Base-by-base conservation (phyloP, 768 basidiomycete genomes). In the Cystofilobasidium ferigula region DNA sequence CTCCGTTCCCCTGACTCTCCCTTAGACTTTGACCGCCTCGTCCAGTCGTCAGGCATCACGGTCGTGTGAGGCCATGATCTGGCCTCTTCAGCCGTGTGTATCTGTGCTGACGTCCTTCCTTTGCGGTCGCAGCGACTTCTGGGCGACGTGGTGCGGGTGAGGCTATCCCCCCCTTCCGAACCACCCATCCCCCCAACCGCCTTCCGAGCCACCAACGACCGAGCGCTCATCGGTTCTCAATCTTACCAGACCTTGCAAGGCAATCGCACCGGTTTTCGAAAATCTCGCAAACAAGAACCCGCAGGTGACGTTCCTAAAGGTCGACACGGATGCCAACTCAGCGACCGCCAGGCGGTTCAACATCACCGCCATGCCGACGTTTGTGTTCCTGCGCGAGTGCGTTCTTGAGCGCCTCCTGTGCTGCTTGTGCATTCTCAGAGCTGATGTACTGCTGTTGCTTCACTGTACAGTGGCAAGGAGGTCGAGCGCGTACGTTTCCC, bases 361-460 rank as follows among this genome's bases (percentile, higher is more conserved):
- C 18, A 58, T 66, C 36, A 34, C 59, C 0, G 64, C 64, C 34
- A 66, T 66, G 64, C 64, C 64, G 22, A 61, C 64, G 13, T 66
- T 66, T 40, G 47, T 66, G 38, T 66, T 66, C 26, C 57, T 66
- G 48, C 57, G 64, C 26, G 40, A 47, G 45, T 47, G n/a, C 45
- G 45, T 40, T 16, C 16, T 8, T 47, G 12, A n/a, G 6, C 22
- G 22, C 45, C 45, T 24, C 9, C 42, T 18, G 38, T 16, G 38
- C 38, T 16, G 9, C 38, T 40, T 40, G 38, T 9, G 38, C n/a
- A 40, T 16, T 16, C 38, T 9, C 9, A 40, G 38, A 9, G 38
- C 38, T 40, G 38, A 40, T 16, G 9, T 9, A 16, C 38, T 8
- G 2, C 20, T 47, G 4, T 47, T n/a, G 1, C 13, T 47, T n/a